Evolutionary conservation across 192 early-diverging fungal species (phyloP).

Genomic region (Gaertneriomyces sp.): DNA sequence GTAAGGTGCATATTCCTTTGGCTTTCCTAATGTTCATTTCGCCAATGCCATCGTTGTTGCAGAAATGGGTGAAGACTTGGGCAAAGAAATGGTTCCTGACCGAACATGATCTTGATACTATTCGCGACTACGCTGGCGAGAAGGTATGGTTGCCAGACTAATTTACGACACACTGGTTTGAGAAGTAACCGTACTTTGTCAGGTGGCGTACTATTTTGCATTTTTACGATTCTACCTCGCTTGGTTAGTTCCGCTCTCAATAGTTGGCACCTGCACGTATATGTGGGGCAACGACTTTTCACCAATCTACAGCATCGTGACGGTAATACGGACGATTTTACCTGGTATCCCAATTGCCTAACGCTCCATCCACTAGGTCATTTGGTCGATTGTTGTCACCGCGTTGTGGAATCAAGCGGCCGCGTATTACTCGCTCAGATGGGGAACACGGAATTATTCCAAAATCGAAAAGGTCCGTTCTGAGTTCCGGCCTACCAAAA

Average conservation of each 20-base stretch:
- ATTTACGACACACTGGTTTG: not conserved
- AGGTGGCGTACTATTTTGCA: constrained; percentile 89
- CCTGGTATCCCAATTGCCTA: not conserved
- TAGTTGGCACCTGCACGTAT: constrained; percentile 60
- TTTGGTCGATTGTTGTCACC: constrained; percentile 58
- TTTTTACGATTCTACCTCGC: constrained; percentile 86
- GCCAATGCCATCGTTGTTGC: not conserved
- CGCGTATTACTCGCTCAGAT: constrained; percentile 64
- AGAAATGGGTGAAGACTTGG: constrained; percentile 81
- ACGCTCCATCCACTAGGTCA: constrained; percentile 10
- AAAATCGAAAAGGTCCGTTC: constrained; percentile 61
- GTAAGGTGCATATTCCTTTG: constrained; percentile 16
- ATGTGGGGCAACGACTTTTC: constrained; percentile 54
- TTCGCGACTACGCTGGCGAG: constrained; percentile 85
- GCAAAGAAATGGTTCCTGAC: constrained; percentile 73
- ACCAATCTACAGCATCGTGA: constrained; percentile 59
- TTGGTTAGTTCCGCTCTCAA: constrained; percentile 67
- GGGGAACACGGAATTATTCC: constrained; percentile 68
- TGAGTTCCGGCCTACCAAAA: constrained; percentile 63
- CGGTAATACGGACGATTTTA: constrained; percentile 27
- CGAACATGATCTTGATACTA: constrained; percentile 64
- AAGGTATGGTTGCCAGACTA: constrained; percentile 31
- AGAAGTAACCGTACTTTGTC: constrained; percentile 10
- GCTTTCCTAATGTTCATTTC: not conserved
- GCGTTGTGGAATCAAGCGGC: constrained; percentile 82